Base-by-base conservation (phyloP, 352 stramenopile species). In the Pythium plurisporium region DNA sequence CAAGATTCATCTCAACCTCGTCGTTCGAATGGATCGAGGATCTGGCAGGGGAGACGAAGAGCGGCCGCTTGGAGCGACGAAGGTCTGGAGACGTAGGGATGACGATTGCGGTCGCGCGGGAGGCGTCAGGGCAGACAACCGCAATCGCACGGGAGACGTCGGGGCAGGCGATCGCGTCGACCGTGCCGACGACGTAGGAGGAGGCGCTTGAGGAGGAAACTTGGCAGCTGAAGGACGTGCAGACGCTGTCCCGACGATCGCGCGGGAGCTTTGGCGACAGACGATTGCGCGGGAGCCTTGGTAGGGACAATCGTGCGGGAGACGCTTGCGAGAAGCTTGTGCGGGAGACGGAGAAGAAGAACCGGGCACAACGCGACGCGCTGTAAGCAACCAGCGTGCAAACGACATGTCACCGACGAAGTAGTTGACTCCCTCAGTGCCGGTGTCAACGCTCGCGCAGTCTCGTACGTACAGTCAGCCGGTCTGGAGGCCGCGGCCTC, bases 321-420 rank as follows among this genome's bases (percentile, higher is more conserved):
- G 30, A 36, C 30, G 30, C 30, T 36, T 7, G 30, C 30, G 30
- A 36, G n/a, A n/a, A n/a, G n/a, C n/a, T n/a, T n/a, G n/a, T n/a
- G n/a, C n/a, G n/a, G n/a, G n/a, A n/a, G n/a, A n/a, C n/a, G n/a
- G n/a, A n/a, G n/a, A n/a, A n/a, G n/a, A n/a, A n/a, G n/a, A n/a
- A n/a, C n/a, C n/a, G n/a, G n/a, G n/a, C n/a, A n/a, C n/a, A n/a
- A n/a, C n/a, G n/a, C n/a, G n/a, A n/a, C n/a, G n/a, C n/a, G n/a
- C n/a, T n/a, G 30, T 36, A 7, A 55, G 47, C 47, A 30, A 55
- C 47, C 47, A 55, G 1, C 33, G 47, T n/a, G 47, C 31, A 22
- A 55, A 55, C 19, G 30, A 30, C 10, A 44, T 5, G 19, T 55
- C 47, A 2, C 47, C 33, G 11, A 27, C 31, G 30, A 55, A 55